Evolutionary conservation across 1,284 basidiomycete species (phyloP).

Genomic region (Irpex sp.): DNA sequence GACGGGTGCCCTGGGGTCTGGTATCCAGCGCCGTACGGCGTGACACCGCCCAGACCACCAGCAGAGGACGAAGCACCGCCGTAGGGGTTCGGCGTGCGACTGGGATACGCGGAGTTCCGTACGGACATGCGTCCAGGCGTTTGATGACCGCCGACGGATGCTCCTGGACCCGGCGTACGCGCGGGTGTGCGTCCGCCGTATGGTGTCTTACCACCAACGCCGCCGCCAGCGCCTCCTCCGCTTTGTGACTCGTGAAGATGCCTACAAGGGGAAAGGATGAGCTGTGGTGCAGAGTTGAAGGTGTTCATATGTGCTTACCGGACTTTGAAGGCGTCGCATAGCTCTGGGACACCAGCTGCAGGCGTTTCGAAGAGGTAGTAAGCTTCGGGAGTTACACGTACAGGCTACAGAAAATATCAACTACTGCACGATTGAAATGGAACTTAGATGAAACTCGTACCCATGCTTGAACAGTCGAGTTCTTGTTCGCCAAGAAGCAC

Average conservation of each 20-base stretch:
- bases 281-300: slow-evolving; percentile 7
- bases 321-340: slow-evolving; percentile 96
- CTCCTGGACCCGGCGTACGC: slow-evolving; percentile 42
- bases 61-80: slow-evolving; percentile 37
- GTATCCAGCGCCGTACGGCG: slow-evolving; percentile 32
- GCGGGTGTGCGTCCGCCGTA: slow-evolving; percentile 79
- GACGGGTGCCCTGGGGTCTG: slow-evolving; percentile 36
- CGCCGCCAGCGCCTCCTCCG: slow-evolving; percentile 46
- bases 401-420: slow-evolving; percentile 50
- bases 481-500: slow-evolving; percentile 92
- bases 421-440: slow-evolving; percentile 1
- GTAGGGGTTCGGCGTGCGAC: slow-evolving; percentile 76
- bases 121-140: slow-evolving; percentile 76
- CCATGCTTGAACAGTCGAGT: slow-evolving; percentile 89
- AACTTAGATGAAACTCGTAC: slow-evolving; percentile 51
- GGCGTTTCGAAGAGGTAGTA: slow-evolving; percentile 88
- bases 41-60: slow-evolving; percentile 32
- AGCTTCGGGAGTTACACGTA: slow-evolving; percentile 86
- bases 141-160: slow-evolving; percentile 44
- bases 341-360: slow-evolving; percentile 84
- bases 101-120: slow-evolving; percentile 43
- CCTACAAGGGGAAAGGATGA: slow-evolving; percentile 31
- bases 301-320: slow-evolving; percentile 42
- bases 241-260: slow-evolving; percentile 82
- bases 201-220: slow-evolving; percentile 74